Evolutionary conservation across 345 rosid genomes (phyloP), one percentile per base, ranked within the genome.

Genomic region (Moricandia moricandioides): DNA sequence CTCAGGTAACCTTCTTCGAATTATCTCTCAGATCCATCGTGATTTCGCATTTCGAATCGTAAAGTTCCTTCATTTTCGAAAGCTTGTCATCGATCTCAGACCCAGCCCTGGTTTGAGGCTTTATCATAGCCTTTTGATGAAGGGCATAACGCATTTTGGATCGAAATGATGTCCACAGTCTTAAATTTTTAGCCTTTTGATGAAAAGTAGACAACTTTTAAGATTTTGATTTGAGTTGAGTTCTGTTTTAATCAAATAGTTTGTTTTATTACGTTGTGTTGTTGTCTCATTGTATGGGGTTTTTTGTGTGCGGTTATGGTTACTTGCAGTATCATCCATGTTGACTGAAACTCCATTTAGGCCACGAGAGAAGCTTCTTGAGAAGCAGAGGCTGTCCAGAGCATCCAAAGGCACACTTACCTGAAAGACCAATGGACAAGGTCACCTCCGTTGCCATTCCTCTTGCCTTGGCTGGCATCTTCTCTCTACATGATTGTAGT

Each of bases 381-480:
- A 88, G 88, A 83, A 84, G 84, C 98, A 93, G 80, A 93, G 76
- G 77, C 74, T 70, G 74, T 94, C 70, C 98, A 94, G 60, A 86
- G 76, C 81, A 78, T 91, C 75, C 91, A 88, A 5, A 94, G 77
- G 69, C 89, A 88, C 83, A 91, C 96, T 8, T 83, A 94, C 82
- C 70, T 94, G 65, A 94, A 91, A 81, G 97, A 47, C 96, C 85
- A 16, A 62, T 73, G 27, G 98, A 94, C 71, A 91, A 83, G 88
- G 62, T 94, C 82, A 88, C 97, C 65, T 91, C 98, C 2, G 90
- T 91, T 21, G 97, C 96, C 24, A 91, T 90, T 78, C 97, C 97
- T 17, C 30, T 81, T 39, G 88, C 92, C 21, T 84, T 94, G 79
- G 96, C 92, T 2, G n/a, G 93, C 65, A 13, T 73, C 74, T 55